Conservation (phyloP, 2,329 filamentous ascomycete genomes). For the Furcasterigmium sp. region DNA sequence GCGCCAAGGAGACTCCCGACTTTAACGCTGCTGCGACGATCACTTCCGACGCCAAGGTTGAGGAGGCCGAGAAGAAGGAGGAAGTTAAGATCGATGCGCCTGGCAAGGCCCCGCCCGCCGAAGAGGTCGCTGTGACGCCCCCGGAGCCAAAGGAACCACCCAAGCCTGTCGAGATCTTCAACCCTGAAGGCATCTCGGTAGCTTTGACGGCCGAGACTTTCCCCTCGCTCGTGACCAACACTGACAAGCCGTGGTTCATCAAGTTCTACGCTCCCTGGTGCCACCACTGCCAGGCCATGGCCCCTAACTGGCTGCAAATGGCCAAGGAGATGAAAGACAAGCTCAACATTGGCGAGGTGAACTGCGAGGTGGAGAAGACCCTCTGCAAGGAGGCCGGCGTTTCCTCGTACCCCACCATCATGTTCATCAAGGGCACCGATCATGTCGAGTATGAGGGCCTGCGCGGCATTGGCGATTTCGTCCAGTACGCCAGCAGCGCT, state of each 20-base stretch:
- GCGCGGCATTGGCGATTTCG: slow-evolving; percentile 83
- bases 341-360: slow-evolving; percentile 92
- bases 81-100: slow-evolving; percentile 23
- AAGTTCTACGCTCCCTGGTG: slow-evolving; percentile 99
- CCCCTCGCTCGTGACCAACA: slow-evolving; percentile 77
- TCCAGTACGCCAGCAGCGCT: slow-evolving; percentile 82
- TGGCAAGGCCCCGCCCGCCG: slow-evolving; percentile 10
- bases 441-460: slow-evolving; percentile 90
- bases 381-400: slow-evolving; percentile 91
- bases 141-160: slow-evolving; percentile 37
- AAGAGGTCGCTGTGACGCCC: slow-evolving; percentile 28
- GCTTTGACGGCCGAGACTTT: slow-evolving; percentile 80
- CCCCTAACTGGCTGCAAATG: slow-evolving; percentile 83
- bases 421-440: slow-evolving; percentile 90
- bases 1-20: slow-evolving; percentile 46
- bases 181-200: slow-evolving; percentile 70
- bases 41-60: slow-evolving; percentile 32
- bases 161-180: slow-evolving; percentile 56
- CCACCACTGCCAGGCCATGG: slow-evolving; percentile 88
- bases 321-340: slow-evolving; percentile 85
- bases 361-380: slow-evolving; percentile 79
- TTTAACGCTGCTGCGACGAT: slow-evolving; percentile 14
- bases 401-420: slow-evolving; percentile 77
- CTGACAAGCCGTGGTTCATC: slow-evolving; percentile 92
- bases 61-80: slow-evolving; percentile 16